Base-by-base conservation (phyloP, 805 yeast genomes). In the Henningerozyma blattae region DNA sequence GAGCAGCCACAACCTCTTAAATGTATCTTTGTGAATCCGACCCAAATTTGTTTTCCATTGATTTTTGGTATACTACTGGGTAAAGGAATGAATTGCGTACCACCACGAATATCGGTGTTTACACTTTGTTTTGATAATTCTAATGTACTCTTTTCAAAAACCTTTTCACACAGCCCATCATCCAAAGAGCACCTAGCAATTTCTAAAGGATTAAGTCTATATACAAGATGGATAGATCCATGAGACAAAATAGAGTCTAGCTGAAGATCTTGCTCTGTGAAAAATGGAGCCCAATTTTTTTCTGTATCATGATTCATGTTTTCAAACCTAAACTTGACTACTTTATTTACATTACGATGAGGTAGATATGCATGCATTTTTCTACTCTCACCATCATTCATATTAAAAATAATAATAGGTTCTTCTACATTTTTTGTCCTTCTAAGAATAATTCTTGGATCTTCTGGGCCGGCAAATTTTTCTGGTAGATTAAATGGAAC, bases 201-300 rank as follows among this genome's bases (percentile, higher is more conserved):
- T 28, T 38, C 37, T 20, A 40, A 28, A 8, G 44, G 44, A 14
- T 34, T 36, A 27, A 32, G 35, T 16, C 31, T 35, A 32, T 37
- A 37, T 15, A 40, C 30, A 32, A 40, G 38, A 19, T 38, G 39
- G 19, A 40, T 34, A 26, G 19, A 34, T n/a, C 42, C 44, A 12
- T 35, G 34, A 17, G 49, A 58, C 10, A 43, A 25, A 32, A 5
- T 27, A 15, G 12, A 7, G n/a, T 26, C 28, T 10, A 10, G 14
- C 9, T 12, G 9, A 12, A 24, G n/a, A 24, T 24, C 27, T 24
- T 24, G 6, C n/a, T 25, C 10, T 6, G 16, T 15, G 35, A 43
- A 40, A 27, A 46, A 45, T 15, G 47, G 47, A 3, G 44, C 30
- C 41, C 44, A 44, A 34, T 43, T 44, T 18, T 37, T 43, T 24